Base-by-base conservation (phyloP, 768 basidiomycete species). In the Calocybe gangraenosa region DNA sequence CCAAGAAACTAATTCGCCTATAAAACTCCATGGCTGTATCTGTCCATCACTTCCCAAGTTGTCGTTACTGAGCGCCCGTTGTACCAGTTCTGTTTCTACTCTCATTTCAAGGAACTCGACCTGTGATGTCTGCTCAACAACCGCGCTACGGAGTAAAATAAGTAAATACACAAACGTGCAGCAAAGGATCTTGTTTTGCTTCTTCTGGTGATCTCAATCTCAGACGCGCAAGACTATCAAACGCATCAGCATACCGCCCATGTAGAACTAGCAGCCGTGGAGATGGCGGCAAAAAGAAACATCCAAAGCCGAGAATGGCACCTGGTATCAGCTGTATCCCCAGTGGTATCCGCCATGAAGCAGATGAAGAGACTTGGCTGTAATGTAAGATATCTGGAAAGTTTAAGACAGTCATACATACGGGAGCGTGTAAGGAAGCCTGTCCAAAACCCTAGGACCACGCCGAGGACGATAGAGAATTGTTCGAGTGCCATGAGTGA, bases 371-470 rank as follows among this genome's bases (percentile, higher is more conserved):
- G n/a, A 87, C 81, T n/a, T n/a, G n/a, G n/a, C n/a, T 86, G 46
- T 5, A 31, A 7, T 7, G 5, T 37, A 28, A 46, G n/a, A 10
- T 33, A 18, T 31, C 15, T 35, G 15, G 15, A 1, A 17, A 21
- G 17, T 8, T 33, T 7, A 40, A n/a, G n/a, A 17, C 20, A 13
- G 4, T 31, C 23, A 20, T 2, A 64, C 78, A 28, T 55, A 86
- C 85, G 56, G 17, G 74, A 61, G 11, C 88, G 78, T 0, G 87
- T 91, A 35, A 77, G 56, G 56, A 85, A 92, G 0, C 88, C 89
- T 3, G 78, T 74, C 88, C 89, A 91, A 55, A 91, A 92, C 2
- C 88, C 88, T 11, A 87, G 64, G 0, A 92, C 87, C 4, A 89
- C 87, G 2, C 88, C 89, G 0, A 84, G 65, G 11, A 91, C 87